Conservation (phyloP, 2,329 filamentous ascomycete genomes). For the Mariannaea sp. region DNA sequence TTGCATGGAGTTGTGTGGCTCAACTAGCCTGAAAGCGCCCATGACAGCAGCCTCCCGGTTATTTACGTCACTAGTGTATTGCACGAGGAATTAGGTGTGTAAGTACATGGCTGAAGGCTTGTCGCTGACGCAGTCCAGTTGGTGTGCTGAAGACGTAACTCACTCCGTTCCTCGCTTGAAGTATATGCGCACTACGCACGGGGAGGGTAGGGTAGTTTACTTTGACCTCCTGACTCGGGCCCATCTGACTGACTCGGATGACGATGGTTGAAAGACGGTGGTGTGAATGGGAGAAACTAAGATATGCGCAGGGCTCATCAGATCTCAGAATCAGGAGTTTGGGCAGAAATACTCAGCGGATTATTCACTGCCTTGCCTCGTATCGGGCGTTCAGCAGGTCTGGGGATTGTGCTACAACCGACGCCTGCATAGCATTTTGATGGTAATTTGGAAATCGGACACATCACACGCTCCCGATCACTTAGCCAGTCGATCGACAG, state of each 20-base stretch:
- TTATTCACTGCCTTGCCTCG: conserved; percentile 6
- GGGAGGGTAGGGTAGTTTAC: conserved; percentile 16
- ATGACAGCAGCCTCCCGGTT: conserved; percentile 28
- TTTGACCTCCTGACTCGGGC: conserved; percentile 35
- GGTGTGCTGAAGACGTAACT: conserved; percentile 9
- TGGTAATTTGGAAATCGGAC: too few species aligned
- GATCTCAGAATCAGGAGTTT: conserved; percentile 2
- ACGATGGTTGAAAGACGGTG: conserved; percentile 29
- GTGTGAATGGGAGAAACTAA: conserved; percentile 19
- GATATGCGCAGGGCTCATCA: conserved; percentile 3
- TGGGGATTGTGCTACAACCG: conserved; percentile 15
- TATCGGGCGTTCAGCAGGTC: conserved; percentile 8
- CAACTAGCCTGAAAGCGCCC: conserved; percentile 1
- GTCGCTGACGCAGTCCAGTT: conserved; percentile 8
- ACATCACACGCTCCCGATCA: conserved; percentile 5
- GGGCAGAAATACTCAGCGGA: conserved; percentile 9
- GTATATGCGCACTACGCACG: conserved; percentile 2
- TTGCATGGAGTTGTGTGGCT: neutral
- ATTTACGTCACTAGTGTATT: too few species aligned
- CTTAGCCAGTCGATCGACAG: neutral
- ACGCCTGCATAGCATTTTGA: too few species aligned
- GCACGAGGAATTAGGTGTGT: too few species aligned
- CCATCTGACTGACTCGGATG: conserved; percentile 40
- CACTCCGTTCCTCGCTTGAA: conserved; percentile 1
- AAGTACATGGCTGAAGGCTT: conserved; percentile 2